These are phyloP conservation scores for Phytophthora niederhauseri DNA, from an alignment of 352 stramenopile species.

Conservation along the genomic window DNA sequence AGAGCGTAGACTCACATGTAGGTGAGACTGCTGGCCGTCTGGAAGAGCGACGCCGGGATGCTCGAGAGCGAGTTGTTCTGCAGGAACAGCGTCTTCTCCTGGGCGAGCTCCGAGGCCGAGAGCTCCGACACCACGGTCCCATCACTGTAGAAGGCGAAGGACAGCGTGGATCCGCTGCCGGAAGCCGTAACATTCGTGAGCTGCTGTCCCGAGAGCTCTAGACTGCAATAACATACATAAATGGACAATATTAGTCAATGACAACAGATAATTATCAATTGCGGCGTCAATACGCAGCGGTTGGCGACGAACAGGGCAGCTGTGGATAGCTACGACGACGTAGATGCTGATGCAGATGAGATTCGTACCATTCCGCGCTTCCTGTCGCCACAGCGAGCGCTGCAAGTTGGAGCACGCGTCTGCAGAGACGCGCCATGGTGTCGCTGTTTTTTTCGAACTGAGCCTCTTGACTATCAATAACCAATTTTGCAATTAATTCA, in stretches of 20 bases:
- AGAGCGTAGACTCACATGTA: conserved; percentile 39
- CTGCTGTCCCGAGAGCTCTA: conserved; percentile 42
- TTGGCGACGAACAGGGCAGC: not conserved
- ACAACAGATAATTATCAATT: conserved; percentile 4
- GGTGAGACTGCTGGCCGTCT: conserved; percentile 41
- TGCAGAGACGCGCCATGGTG: conserved; percentile 24
- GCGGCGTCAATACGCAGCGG: not conserved
- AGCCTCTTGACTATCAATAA: conserved; percentile 3
- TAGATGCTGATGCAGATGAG: not conserved
- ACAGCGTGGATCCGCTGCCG: conserved; percentile 4
- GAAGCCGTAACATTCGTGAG: conserved; percentile 44
- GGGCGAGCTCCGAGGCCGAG: conserved; percentile 29
- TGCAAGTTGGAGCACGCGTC: conserved; percentile 9
- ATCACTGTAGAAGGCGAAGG: conserved; percentile 43
- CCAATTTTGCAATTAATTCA: conserved; percentile 4
- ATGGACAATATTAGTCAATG: conserved; percentile 1
- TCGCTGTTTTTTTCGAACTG: conserved; percentile 23
- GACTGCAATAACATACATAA: conserved; percentile 23
- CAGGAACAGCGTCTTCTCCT: conserved; percentile 44
- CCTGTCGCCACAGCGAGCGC: conserved; percentile 11
- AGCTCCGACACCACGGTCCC: conserved; percentile 20
- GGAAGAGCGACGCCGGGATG: conserved; percentile 53
- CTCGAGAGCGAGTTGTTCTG: conserved; percentile 56
- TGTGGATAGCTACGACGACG: conserved; percentile 9
- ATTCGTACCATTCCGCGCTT: conserved; percentile 20